Percentiles rank a stretch among this genome's conserved stretches.
Evolutionary conservation across 2,329 filamentous ascomycete genomes (phyloP).

Genomic region (Penicillium fuscoglaucum): DNA sequence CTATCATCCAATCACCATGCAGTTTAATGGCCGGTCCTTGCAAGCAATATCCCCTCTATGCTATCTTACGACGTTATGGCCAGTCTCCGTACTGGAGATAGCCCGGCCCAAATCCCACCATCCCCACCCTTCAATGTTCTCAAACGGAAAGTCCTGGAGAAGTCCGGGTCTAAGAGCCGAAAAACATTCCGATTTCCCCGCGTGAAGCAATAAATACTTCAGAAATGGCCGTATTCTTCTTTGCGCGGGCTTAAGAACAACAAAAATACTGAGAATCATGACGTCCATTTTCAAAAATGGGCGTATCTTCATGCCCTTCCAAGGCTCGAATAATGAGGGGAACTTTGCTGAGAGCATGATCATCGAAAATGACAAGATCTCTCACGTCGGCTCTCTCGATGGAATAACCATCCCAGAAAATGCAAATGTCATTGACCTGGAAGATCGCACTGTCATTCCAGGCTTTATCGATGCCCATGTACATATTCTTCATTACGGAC

Average conservation of each 20-base stretch:
- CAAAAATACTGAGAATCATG: conserved; percentile 12
- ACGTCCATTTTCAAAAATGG: conserved; percentile 36
- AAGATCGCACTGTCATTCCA: conserved; percentile 43
- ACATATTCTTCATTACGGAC: conserved; percentile 52
- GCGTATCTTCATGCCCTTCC: conserved; percentile 33
- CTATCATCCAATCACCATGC: conserved; percentile 5
- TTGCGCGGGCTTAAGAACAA: background rate
- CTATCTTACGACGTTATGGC: background rate
- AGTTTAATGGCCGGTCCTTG: conserved; percentile 5
- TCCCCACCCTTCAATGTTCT: background rate
- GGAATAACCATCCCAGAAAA: conserved; percentile 26
- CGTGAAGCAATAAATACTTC: conserved; percentile 12
- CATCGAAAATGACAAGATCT: conserved; percentile 43
- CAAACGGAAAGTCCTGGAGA: conserved; percentile 19
- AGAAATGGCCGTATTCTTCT: background rate
- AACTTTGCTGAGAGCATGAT: conserved; percentile 41
- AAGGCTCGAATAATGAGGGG: background rate
- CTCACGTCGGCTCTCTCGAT: conserved; percentile 42
- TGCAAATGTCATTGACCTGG: conserved; percentile 36
- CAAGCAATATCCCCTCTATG: background rate
- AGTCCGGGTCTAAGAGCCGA: background rate
- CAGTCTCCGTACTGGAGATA: background rate
- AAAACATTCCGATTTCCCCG: conserved; percentile 2
- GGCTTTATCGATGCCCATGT: conserved; percentile 54
- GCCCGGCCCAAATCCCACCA: background rate